Evolutionary conservation across 495 filamentous ascomycete genomes (phyloP).

Genomic region (Annulohypoxylon bovei): DNA sequence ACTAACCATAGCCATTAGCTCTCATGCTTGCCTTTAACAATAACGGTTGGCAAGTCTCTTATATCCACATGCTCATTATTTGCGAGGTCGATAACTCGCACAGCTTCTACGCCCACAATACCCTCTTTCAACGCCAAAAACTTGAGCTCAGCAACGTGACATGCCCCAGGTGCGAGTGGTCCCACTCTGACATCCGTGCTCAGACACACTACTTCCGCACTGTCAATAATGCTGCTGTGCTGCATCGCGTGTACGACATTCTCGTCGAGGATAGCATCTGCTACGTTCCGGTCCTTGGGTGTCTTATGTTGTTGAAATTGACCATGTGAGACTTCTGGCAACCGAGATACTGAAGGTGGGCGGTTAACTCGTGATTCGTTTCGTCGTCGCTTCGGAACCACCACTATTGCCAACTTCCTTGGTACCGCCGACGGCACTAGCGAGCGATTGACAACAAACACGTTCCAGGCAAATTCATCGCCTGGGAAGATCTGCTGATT

Average conservation of each 20-base stretch:
- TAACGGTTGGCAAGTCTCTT: constrained; percentile 77
- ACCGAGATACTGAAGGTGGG: constrained; percentile 58
- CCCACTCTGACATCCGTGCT: constrained; percentile 87
- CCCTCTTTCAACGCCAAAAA: constrained; percentile 82
- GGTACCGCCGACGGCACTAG: constrained; percentile 52
- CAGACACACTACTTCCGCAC: constrained; percentile 78
- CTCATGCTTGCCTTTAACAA: constrained; percentile 58
- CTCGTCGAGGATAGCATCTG: constrained; percentile 86
- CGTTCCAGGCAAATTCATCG: constrained; percentile 82
- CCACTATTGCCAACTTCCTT: constrained; percentile 82
- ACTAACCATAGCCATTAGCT: background rate
- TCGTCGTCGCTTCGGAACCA: constrained; percentile 78
- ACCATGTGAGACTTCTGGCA: constrained; percentile 23
- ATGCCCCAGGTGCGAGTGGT: constrained; percentile 78
- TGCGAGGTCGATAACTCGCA: constrained; percentile 83
- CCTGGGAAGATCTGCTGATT: constrained; percentile 65
- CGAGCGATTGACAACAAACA: constrained; percentile 86
- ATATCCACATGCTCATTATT: constrained; percentile 86
- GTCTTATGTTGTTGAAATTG: constrained; percentile 22
- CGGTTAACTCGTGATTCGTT: constrained; percentile 69
- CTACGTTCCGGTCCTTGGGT: constrained; percentile 56
- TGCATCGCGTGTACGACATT: constrained; percentile 86
- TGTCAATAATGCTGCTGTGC: constrained; percentile 73
- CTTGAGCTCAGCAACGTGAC: constrained; percentile 80
- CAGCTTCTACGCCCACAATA: constrained; percentile 77